Base-by-base conservation (phyloP, 495 filamentous ascomycete genomes). In the Penicillium diatomitis region DNA sequence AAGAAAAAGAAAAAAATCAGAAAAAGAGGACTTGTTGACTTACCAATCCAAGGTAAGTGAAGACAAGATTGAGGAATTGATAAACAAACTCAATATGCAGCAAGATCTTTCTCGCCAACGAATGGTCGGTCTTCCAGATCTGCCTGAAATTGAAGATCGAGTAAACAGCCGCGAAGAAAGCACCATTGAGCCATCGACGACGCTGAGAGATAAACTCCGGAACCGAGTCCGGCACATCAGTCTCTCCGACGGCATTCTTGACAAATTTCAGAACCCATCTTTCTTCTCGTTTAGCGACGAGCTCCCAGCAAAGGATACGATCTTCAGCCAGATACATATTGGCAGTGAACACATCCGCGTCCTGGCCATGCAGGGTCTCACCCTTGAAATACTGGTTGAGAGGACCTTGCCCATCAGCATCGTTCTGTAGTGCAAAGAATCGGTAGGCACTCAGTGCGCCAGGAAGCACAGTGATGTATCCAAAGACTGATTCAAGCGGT, bases 261-360 rank as follows among this genome's bases (percentile, higher is more conserved):
- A 99, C 94, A 57, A 97, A 99, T 61, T 96, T 94, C 67, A 99
- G 67, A 55, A 97, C 88, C 94, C 94, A 99, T 65, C 87, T 79
- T 70, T 96, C 92, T 57, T 84, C 86, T 51, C 88, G 73, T 71
- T 99, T 99, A 2, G 92, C 91, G 5, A 99, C 92, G 46, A 99
- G 68, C 78, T 99, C 94, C 91, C 91, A 99, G 68, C 94, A 99
- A 10, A 99, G 76, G 66, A 99, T 99, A 68, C 94, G 85, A 72
- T 99, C 94, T 63, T 99, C 94, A 8, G 94, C 94, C 40, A 99
- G 74, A 59, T 97, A 97, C 94, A 99, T 99, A 59, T 99, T 99
- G 4, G 94, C 94, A 0, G 94, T 97, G 61, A 99, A 99, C 5
- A 99, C 90, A 62, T 97, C 94, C 4, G 94, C 92, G 62, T 97